phyloP scores from a whole-genome alignment of 495 filamentous ascomycete genomes.

The Xylaria telfairii region DNA sequence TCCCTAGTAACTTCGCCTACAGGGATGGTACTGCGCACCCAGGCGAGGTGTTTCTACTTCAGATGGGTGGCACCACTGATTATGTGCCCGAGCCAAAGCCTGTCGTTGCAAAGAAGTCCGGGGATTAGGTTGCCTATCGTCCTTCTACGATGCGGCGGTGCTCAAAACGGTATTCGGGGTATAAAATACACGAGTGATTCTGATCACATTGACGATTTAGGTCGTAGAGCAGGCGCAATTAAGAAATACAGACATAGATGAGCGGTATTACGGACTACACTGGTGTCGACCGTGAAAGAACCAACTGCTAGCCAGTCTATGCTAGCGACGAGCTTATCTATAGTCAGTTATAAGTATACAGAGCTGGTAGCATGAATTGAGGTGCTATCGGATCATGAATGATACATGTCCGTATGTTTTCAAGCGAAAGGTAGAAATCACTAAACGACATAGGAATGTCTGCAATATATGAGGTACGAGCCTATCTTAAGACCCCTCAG shows the following conservation, averaged over 20 bases:
- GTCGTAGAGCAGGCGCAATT: not conserved
- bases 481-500: too few species aligned
- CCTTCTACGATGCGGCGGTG: slow-evolving; percentile 10
- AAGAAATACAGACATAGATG: not conserved
- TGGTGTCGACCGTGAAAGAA: not conserved
- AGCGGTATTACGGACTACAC: not conserved
- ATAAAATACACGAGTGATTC: not conserved
- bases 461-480: too few species aligned
- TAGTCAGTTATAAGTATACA: not conserved
- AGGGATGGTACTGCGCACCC: slow-evolving; percentile 45
- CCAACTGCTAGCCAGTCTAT: not conserved
- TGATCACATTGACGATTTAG: not conserved
- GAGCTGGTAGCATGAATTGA: not conserved
- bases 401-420: not conserved
- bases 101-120: slow-evolving; percentile 37
- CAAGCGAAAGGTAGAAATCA: not conserved
- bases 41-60: slow-evolving; percentile 49
- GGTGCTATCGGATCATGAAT: not conserved
- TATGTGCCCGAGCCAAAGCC: slow-evolving; percentile 44
- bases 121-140: slow-evolving; percentile 37
- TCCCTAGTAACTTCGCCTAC: slow-evolving; percentile 62
- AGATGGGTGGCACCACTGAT: slow-evolving; percentile 55
- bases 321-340: not conserved
- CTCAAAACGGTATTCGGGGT: not conserved
- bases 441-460: not conserved